Evolutionary conservation across 148 eudicot species (phyloP), one percentile per base, ranked within the genome.

Genomic region (Diospyros lotus): DNA sequence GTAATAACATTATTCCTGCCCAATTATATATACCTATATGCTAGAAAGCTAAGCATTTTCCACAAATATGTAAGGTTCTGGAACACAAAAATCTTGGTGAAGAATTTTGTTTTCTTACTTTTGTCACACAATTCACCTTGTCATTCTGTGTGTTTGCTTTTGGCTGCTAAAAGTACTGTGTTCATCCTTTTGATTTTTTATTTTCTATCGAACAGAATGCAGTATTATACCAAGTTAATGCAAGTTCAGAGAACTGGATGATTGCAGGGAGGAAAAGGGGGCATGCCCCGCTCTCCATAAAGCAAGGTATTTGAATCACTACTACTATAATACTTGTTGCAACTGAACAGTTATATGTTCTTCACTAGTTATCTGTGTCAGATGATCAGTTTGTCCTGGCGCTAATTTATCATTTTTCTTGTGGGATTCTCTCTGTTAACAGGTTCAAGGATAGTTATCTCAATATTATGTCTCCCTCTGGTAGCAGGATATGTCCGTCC

Each of bases 201-300:
- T 58, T 74, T 71, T 45, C 62, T 65, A 17, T 76, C 64, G 75
- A 60, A 51, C 86, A 90, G 89, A 85, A 90, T 76, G 96, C 93
- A 81, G 89, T 95, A 39, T 80, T 89, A 53, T 95, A 93, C 64
- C 98, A 95, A 89, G 89, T 95, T 17, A 79, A 87, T 77, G 99
- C 96, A 46, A 93, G 89, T 87, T 77, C 96, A 38, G 96, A 90
- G 70, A 89, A 88, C 85, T 95, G 99, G 99, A 95, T 95, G 99
- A 86, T 95, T 73, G 99, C 99, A 69, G 99, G 98, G 71, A 89
- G 98, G 84, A 95, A 95, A 86, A 87, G 94, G 62, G 99, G 97
- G 60, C 87, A 95, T 75, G 86, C 79, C 45, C 77, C 90, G 44
- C 94, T 95, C 73, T 90, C 96, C 66, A 79, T 84, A 39, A 73